Conservation (phyloP, 2,329 filamentous ascomycete species). For the Nothopassalora personata region DNA sequence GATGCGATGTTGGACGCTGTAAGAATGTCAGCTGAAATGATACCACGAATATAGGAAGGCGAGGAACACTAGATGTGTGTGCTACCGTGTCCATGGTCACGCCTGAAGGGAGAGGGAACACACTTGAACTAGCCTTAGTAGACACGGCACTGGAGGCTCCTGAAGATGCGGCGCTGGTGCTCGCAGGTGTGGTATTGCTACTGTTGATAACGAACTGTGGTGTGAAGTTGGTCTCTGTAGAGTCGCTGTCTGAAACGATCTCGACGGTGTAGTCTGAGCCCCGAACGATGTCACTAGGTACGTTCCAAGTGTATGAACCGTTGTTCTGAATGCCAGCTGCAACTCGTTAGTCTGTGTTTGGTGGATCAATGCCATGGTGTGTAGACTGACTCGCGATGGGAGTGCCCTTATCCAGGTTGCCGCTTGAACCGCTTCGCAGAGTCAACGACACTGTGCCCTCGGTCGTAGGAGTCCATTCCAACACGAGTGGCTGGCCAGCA, state of each 20-base stretch:
- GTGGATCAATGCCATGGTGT: neutral
- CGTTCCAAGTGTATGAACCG: constrained; percentile 46
- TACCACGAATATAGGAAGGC: neutral
- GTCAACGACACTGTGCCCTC: constrained; percentile 48
- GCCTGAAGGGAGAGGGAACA: constrained; percentile 7
- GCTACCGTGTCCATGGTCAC: constrained; percentile 7
- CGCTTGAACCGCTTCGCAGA: constrained; percentile 38
- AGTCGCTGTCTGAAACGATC: constrained; percentile 46
- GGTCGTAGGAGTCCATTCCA: constrained; percentile 49
- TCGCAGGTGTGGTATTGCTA: constrained; percentile 33
- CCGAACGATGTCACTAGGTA: constrained; percentile 37
- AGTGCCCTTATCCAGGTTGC: constrained; percentile 32
- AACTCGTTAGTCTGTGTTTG: constrained; percentile 4
- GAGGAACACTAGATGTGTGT: neutral
- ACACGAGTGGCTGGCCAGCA: constrained; percentile 42
- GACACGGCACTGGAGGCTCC: constrained; percentile 30
- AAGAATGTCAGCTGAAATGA: neutral
- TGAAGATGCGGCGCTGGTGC: constrained; percentile 26
- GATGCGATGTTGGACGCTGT: constrained; percentile 4
- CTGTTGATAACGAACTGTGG: constrained; percentile 48
- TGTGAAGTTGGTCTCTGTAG: constrained; percentile 47
- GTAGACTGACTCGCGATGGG: constrained; percentile 29
- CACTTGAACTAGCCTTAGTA: constrained; percentile 23
- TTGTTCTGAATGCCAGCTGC: constrained; percentile 46
- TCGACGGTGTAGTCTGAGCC: constrained; percentile 49